Evolutionary conservation across 2,329 filamentous ascomycete species (phyloP).

Genomic region (Emmonsiellopsis sp.): DNA sequence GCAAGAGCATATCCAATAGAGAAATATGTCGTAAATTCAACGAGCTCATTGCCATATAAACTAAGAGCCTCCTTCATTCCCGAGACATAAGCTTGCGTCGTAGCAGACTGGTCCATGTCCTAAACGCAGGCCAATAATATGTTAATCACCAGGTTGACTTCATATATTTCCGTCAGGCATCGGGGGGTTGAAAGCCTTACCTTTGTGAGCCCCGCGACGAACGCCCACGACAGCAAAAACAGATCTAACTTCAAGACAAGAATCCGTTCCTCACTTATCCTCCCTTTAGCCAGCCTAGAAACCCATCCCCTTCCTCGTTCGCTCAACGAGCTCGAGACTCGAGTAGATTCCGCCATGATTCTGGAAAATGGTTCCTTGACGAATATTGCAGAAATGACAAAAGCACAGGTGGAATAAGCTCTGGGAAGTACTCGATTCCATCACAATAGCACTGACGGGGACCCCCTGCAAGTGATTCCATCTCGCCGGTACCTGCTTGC

Average conservation of each 20-base stretch:
- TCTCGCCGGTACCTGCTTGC: no score
- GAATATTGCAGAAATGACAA: no score
- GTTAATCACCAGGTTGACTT: not conserved
- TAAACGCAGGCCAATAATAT: not conserved
- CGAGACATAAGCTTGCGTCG: constrained; percentile 27
- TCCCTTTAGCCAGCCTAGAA: not conserved
- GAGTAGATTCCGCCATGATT: not conserved
- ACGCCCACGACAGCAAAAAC: not conserved
- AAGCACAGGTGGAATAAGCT: no score
- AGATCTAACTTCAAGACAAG: not conserved
- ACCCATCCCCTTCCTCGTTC: not conserved
- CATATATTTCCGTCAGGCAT: not conserved
- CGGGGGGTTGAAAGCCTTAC: not conserved
- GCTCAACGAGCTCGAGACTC: not conserved
- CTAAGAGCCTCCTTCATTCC: constrained; percentile 32
- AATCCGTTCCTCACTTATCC: not conserved
- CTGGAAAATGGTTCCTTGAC: not conserved
- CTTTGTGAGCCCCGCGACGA: not conserved
- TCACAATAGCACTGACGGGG: no score
- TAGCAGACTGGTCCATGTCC: constrained; percentile 1
- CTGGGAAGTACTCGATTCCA: no score
- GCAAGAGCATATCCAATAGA: constrained; percentile 31
- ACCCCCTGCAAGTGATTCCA: no score
- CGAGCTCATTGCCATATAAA: constrained; percentile 31
- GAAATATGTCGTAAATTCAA: constrained; percentile 34